Percentiles rank a stretch among this genome's conserved stretches.
These are phyloP conservation scores for Pseudogymnoascus sp. DNA, from an alignment of 2,329 filamentous ascomycete species.

Conservation along the genomic window DNA sequence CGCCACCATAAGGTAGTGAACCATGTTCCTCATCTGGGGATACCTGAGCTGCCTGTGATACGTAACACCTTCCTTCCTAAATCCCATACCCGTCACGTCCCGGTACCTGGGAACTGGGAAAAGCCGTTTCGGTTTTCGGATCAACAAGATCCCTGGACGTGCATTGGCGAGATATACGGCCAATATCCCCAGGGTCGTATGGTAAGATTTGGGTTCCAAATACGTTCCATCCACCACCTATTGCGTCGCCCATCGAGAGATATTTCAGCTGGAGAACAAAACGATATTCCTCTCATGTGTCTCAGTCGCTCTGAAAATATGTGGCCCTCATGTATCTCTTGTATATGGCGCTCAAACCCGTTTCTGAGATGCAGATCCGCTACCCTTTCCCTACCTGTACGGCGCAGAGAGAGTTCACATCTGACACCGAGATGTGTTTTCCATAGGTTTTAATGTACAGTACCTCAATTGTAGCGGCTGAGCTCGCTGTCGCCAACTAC, in stretches of 20 bases:
- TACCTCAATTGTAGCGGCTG: neutral
- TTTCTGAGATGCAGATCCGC: neutral
- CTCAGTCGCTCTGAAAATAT: neutral
- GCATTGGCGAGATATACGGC: neutral
- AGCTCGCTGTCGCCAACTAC: neutral
- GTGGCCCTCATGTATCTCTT: neutral
- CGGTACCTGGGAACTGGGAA: constrained; percentile 2
- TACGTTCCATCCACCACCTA: neutral
- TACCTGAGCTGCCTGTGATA: neutral
- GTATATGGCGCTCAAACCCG: neutral
- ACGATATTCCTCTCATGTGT: neutral
- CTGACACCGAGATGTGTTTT: neutral
- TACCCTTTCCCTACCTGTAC: neutral
- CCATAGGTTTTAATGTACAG: neutral
- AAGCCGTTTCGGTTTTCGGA: neutral
- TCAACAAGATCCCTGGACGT: neutral
- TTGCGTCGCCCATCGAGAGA: neutral
- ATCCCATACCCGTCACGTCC: neutral
- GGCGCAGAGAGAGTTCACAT: neutral
- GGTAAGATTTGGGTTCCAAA: neutral
- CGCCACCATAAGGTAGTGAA: neutral
- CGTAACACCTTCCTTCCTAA: neutral
- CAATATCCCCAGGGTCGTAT: neutral
- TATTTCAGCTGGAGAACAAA: neutral
- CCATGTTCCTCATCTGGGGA: neutral